Evolutionary conservation across 345 rosid genomes (phyloP), one percentile per base, ranked within the genome.

Genomic region (Eucalyptus virginea): DNA sequence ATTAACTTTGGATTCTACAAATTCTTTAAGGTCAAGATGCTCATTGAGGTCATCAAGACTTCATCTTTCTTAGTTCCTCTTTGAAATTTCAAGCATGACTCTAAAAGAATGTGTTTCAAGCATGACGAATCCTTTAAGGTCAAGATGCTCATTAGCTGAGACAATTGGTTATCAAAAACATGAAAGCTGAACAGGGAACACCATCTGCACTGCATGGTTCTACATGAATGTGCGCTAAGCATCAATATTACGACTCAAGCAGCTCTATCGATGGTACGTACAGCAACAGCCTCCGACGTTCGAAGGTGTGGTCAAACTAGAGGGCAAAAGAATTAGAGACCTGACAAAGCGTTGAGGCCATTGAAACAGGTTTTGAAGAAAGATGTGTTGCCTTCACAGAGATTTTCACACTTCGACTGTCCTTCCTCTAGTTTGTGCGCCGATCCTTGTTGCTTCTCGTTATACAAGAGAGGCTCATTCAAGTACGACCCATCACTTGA

Each of bases 341-440:
- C 94, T 91, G 94, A 90, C 69, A 93, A 86, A 89, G 93, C 94
- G 83, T 92, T 93, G 87, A 93, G 89, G 23, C 94, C 94, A 88
- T 93, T 89, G 88, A 92, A 90, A 89, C 88, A 90, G 60, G 93
- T 90, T 13, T 90, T 91, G 90, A 93, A 89, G 89, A 90, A 89
- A 86, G 91, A 88, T 28, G 90, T 87, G 86, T 62, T 85, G 86
- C 58, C 86, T 54, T 47, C 58, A 19, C 81, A 56, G 40, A 30
- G 44, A 62, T 90, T 77, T 77, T 77, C 47, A 77, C 83, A 21
- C 42, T 30, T 81, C 16, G 88, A 87, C 48, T 88, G 91, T 44
- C 58, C 86, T 67, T 90, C 89, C 87, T 87, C 88, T 17, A 88
- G 52, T 37, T 90, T 89, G 18, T 24, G 32, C 14, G 88, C 86